Base-by-base conservation (phyloP, 495 filamentous ascomycete species). In the Xylaria longipes region DNA sequence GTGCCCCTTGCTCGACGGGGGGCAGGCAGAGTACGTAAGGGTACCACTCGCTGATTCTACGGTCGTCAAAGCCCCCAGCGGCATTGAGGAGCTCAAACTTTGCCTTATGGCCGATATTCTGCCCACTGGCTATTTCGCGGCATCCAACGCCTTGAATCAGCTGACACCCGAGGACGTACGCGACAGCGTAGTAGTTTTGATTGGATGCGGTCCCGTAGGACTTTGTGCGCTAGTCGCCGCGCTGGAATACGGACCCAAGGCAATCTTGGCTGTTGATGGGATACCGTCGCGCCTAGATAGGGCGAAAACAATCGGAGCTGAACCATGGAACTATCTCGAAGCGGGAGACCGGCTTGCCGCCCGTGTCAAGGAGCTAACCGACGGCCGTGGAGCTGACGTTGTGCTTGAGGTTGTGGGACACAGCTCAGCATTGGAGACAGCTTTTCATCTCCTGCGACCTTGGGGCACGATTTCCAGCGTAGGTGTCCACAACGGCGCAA, bases 21-120 rank as follows among this genome's bases (percentile, higher is more conserved):
- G 91, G 1, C 91, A 93, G 77, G 88, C 91, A 0, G 91, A 92
- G 78, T 92, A 90, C 73, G 83, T 89, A 14, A 85, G 91, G 3
- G 89, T 91, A 6, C 91, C 91, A 1, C 86, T 84, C 46, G 91
- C 88, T 20, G 89, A 92, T 64, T 83, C 89, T 68, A 93, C 92
- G 66, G 83, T 92, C 15, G 82, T 93, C 17, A 84, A 85, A 41
- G 79, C 92, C 3, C 91, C 91, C 5, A 84, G 87, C 67, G 84
- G 87, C 65, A 89, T 93, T 0, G 90, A 91, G 7, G 91, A 92
- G 75, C 89, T 91, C 82, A 92, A 91, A 77, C 90, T 70, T 27
- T 85, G 92, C 1, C 92, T 86, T 77, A 81, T 93, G 17, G 88
- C 87, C 0, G 90, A 93, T 71, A 89, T 92, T 17, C 73, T 93